Evolutionary conservation across 306 rosid species (phyloP).

Genomic region (Prunus davidiana): DNA sequence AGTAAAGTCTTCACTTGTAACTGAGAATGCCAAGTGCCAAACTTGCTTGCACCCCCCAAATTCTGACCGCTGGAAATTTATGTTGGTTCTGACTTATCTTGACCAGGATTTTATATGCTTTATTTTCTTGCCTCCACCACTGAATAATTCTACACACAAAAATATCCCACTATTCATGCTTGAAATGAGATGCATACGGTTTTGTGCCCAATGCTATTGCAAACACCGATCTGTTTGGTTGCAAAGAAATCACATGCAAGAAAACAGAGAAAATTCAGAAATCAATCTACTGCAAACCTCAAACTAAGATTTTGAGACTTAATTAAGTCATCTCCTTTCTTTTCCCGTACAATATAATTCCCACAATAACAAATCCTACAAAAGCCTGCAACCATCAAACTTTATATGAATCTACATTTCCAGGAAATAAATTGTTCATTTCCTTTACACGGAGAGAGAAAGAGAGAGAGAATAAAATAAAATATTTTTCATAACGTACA

Average conservation of each 20-base stretch:
- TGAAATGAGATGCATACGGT: neutral
- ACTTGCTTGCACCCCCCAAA: neutral
- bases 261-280: neutral
- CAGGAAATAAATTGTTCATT: neutral
- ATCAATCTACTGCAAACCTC: too few relatives aligned
- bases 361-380: neutral
- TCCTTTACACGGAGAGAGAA: neutral
- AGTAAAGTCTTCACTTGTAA: neutral
- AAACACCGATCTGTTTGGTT: neutral
- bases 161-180: too few relatives aligned
- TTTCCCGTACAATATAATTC: too few relatives aligned
- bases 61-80: too few relatives aligned
- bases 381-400: neutral
- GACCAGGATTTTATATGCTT: too few relatives aligned
- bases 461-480: neutral
- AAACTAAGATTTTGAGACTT: too few relatives aligned
- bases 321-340: too few relatives aligned
- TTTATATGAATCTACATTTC: neutral
- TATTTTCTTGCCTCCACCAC: too few relatives aligned
- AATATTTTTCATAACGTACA: neutral
- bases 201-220: neutral
- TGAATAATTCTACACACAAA: too few relatives aligned
- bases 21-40: neutral
- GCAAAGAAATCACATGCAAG: neutral
- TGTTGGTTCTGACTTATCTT: too few relatives aligned